Conservation (phyloP, 768 basidiomycete species). For the Galerina marginata region DNA sequence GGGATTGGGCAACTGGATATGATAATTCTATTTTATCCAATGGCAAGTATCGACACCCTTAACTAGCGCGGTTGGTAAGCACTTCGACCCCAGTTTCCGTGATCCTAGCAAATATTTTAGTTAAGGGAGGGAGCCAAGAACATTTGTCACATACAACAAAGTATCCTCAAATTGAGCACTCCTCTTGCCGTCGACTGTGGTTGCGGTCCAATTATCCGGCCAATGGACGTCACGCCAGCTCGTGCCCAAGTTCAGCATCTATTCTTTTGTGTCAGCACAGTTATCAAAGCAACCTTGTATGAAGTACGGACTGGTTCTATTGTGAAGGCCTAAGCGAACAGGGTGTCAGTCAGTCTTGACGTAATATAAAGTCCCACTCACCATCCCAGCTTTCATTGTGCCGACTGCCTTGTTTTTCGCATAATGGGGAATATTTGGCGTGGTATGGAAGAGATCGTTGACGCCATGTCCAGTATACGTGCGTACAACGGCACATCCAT, state of each 20-base stretch:
- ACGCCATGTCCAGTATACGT: constrained; percentile 93
- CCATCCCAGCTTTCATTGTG: constrained; percentile 94
- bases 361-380: constrained; percentile 38
- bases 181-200: constrained; percentile 86
- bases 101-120: constrained; percentile 55
- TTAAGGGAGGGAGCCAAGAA: not conserved
- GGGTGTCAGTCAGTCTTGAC: not conserved
- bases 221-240: constrained; percentile 82
- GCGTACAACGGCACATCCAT: constrained; percentile 89
- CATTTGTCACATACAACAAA: constrained; percentile 69
- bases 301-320: constrained; percentile 17
- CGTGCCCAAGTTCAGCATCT: constrained; percentile 93
- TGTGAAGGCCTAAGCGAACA: constrained; percentile 12
- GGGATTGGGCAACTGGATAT: not conserved
- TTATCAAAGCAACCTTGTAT: constrained; percentile 57
- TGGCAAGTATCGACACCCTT: not conserved
- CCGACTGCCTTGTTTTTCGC: constrained; percentile 94
- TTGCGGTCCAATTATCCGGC: constrained; percentile 97
- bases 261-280: constrained; percentile 20
- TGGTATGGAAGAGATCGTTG: constrained; percentile 82
- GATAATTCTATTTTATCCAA: not conserved
- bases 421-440: constrained; percentile 93
- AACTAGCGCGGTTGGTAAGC: constrained; percentile 62
- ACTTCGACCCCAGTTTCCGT: constrained; percentile 92
- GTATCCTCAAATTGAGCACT: constrained; percentile 99